A percentile compares a stretch with the other conserved stretches of the same genome.
Conservation (phyloP, 306 rosid species). For the Prunus persica region DNA sequence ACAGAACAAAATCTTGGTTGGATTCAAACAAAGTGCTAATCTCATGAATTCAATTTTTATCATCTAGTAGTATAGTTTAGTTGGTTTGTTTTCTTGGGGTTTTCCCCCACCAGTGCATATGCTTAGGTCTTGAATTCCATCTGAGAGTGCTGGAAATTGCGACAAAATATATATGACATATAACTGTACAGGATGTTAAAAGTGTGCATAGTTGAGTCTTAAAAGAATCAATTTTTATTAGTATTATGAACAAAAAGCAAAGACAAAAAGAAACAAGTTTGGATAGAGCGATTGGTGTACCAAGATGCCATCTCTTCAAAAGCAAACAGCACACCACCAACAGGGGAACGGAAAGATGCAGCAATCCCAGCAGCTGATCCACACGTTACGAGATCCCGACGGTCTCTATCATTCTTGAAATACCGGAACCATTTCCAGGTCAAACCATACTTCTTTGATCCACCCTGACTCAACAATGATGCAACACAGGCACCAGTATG, state of each 20-base stretch:
- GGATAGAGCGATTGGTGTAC: constrained; percentile 36
- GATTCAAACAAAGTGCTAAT: neutral
- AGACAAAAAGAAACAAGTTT: constrained; percentile 14
- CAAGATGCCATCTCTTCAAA: constrained; percentile 96
- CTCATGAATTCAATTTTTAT: neutral
- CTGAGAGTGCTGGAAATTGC: neutral
- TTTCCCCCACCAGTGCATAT: neutral
- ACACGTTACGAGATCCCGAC: constrained; percentile 77
- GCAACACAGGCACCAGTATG: constrained; percentile 97
- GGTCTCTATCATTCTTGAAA: constrained; percentile 86
- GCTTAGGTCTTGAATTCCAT: neutral
- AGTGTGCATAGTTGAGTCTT: neutral
- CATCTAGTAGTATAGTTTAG: neutral
- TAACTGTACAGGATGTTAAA: neutral
- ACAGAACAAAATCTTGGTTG: constrained; percentile 23
- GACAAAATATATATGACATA: neutral
- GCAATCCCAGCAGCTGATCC: constrained; percentile 98
- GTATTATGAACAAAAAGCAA: constrained; percentile 1
- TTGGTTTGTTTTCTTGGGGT: no score
- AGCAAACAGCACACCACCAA: constrained; percentile 93
- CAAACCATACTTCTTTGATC: constrained; percentile 64
- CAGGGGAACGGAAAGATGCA: constrained; percentile 92
- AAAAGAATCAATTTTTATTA: neutral
- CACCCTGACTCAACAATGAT: constrained; percentile 79
- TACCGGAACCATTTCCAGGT: constrained; percentile 78